Percentiles rank a stretch among this genome's conserved stretches.
These are phyloP conservation scores for Epichloe sibirici DNA, from an alignment of 2,329 filamentous ascomycete species.

Conservation along the genomic window DNA sequence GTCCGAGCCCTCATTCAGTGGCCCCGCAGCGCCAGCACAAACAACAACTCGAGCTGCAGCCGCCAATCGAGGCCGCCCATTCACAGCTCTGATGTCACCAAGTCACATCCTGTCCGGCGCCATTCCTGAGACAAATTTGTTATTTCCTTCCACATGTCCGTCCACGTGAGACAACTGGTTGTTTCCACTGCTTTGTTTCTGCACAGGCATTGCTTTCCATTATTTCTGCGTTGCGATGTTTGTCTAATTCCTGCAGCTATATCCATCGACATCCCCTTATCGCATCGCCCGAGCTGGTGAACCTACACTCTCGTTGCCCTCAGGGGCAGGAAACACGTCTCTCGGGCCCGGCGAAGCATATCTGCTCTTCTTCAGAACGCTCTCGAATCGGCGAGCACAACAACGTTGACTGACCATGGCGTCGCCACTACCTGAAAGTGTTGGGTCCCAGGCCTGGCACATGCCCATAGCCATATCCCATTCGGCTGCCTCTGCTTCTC, in stretches of 20 bases:
- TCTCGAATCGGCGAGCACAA: not conserved
- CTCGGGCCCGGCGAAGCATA: not conserved
- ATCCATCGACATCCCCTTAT: not conserved
- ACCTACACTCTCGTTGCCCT: not conserved
- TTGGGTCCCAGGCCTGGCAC: not conserved
- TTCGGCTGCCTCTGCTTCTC: not conserved
- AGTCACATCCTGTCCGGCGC: not conserved
- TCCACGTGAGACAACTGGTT: not conserved
- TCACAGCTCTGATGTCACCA: slow-evolving; percentile 26
- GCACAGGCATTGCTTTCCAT: not conserved
- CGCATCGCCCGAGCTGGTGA: not conserved
- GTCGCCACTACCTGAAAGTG: not conserved
- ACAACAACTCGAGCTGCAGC: not conserved
- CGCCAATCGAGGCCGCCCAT: not conserved
- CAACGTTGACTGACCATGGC: slow-evolving; percentile 1
- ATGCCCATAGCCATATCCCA: not conserved
- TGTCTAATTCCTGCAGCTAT: not conserved
- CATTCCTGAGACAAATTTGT: not conserved
- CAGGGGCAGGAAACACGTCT: not conserved
- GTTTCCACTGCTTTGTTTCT: not conserved
- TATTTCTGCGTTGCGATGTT: not conserved
- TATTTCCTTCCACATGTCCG: not conserved
- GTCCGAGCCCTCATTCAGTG: too few species aligned
- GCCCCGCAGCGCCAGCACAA: too few species aligned
- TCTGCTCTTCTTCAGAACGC: not conserved